These are phyloP conservation scores for Giardia duodenalis DNA, from an alignment of 208 protist genomes.

Conservation along the genomic window DNA sequence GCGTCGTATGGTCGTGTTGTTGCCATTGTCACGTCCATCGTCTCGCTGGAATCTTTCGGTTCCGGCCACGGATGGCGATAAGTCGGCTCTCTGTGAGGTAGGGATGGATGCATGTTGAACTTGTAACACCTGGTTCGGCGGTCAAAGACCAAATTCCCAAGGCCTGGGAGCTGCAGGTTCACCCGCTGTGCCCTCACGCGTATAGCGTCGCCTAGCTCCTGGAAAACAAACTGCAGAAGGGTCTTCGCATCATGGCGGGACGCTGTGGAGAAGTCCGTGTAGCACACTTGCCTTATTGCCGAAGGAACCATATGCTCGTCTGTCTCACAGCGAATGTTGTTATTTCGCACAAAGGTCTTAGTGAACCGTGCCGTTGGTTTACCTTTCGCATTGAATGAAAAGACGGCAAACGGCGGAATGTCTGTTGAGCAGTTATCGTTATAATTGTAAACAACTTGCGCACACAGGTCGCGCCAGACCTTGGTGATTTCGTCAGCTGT, in stretches of 20 bases:
- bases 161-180: neutral
- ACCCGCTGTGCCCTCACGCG: neutral
- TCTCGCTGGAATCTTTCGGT: neutral
- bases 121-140: neutral
- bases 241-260: slow-evolving; percentile 6
- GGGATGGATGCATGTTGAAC: neutral
- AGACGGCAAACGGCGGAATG: neutral
- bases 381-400: neutral
- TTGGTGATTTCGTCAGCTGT: neutral
- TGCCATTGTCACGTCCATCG: neutral
- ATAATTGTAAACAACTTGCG: neutral
- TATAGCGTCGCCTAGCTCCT: neutral
- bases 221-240: neutral
- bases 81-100: neutral
- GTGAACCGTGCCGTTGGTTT: neutral
- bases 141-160: neutral
- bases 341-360: neutral
- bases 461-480: neutral
- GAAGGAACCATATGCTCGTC: neutral
- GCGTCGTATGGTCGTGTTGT: neutral
- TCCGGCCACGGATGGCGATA: neutral
- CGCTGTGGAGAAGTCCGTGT: neutral
- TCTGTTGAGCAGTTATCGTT: slow-evolving; percentile 11
- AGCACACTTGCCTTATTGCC: neutral
- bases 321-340: neutral